phyloP scores from a whole-genome alignment of 1,284 basidiomycete genomes.

The Naganishia sp. region DNA sequence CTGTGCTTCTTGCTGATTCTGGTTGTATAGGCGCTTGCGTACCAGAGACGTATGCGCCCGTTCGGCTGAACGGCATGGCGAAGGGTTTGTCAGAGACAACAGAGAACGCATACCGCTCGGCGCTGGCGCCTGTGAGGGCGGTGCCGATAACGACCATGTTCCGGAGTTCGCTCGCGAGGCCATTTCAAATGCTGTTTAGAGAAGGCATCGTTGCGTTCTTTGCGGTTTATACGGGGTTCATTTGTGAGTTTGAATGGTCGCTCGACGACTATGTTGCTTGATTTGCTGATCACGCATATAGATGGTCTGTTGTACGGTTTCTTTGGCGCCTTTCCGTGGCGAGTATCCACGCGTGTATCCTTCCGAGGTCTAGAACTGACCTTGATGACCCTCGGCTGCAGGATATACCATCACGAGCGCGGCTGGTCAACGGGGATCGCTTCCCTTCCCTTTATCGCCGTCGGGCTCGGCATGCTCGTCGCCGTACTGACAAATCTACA shows the following conservation, averaged over 20 bases:
- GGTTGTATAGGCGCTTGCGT: conserved; percentile 36
- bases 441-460: conserved; percentile 66
- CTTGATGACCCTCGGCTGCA: not conserved
- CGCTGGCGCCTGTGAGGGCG: not conserved
- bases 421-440: conserved; percentile 45
- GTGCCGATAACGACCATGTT: not conserved
- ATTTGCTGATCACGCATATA: not conserved
- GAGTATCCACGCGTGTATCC: not conserved
- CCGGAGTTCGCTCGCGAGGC: conserved; percentile 39
- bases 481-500: conserved; percentile 43
- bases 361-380: not conserved
- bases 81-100: conserved; percentile 1
- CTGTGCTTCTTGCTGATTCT: not conserved
- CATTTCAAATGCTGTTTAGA: conserved; percentile 65
- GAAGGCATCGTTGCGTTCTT: conserved; percentile 70
- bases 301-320: conserved; percentile 24
- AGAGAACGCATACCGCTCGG: not conserved
- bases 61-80: conserved; percentile 60
- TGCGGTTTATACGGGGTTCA: conserved; percentile 59
- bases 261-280: not conserved
- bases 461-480: conserved; percentile 63
- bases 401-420: conserved; percentile 24
- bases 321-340: conserved; percentile 21
- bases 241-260: conserved; percentile 3
- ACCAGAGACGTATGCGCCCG: conserved; percentile 64